Evolutionary conservation across 106 monocot species (phyloP).

Genomic region (Apostasia shenzhenica): DNA sequence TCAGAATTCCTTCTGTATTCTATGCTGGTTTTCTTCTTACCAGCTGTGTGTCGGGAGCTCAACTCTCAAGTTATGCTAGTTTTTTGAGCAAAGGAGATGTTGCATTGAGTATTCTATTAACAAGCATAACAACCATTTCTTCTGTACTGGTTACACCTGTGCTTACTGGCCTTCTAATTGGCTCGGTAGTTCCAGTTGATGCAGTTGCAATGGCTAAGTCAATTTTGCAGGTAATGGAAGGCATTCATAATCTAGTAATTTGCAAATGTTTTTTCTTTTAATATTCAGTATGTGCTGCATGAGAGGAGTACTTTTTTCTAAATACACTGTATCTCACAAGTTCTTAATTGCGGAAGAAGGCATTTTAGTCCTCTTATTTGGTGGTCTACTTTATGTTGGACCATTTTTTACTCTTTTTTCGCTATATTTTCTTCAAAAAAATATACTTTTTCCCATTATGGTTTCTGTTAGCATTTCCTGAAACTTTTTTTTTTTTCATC

Average conservation of each 20-base stretch:
- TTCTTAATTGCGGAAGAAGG: too few species aligned
- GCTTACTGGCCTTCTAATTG: slow-evolving; percentile 84
- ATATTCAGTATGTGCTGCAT: too few species aligned
- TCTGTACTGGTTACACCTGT: slow-evolving; percentile 87
- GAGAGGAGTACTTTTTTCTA: too few species aligned
- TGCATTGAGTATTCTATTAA: slow-evolving; percentile 87
- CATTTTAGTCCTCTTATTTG: too few species aligned
- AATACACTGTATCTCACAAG: too few species aligned
- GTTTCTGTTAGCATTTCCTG: too few species aligned
- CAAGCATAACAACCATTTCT: slow-evolving; percentile 88
- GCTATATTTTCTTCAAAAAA: neutral
- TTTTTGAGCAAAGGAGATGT: slow-evolving; percentile 97
- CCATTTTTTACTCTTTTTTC: neutral
- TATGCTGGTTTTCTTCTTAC: slow-evolving; percentile 96
- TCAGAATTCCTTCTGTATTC: slow-evolving; percentile 69
- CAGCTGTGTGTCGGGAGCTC: slow-evolving; percentile 92
- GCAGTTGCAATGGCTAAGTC: slow-evolving; percentile 97
- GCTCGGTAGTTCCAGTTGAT: slow-evolving; percentile 95
- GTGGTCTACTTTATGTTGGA: too few species aligned
- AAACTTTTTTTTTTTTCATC: too few species aligned
- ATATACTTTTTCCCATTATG: too few species aligned
- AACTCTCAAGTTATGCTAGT: slow-evolving; percentile 96
- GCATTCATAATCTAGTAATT: neutral
- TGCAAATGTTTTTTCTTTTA: neutral
- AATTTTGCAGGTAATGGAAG: slow-evolving; percentile 76